Base-by-base conservation (phyloP, 2,329 filamentous ascomycete genomes). In the Aspergillus brasiliensis region DNA sequence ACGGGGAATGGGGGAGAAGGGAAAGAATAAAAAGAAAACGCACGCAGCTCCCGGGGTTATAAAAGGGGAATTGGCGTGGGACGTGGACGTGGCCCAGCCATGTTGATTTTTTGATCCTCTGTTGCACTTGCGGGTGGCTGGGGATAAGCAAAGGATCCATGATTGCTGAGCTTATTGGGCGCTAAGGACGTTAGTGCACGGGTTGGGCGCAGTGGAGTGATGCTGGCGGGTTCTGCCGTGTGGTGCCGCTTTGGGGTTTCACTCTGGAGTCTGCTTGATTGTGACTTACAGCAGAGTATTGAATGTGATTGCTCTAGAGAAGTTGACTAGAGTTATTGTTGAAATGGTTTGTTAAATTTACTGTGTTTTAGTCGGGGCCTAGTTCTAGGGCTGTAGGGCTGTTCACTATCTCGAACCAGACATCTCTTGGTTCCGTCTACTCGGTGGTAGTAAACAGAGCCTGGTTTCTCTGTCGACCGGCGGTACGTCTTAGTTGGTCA, bases 71-170 rank as follows among this genome's bases (percentile, higher is more conserved):
- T 21, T 34, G 31, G 31, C 17, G 51, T 34, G 25, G 46, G 42
- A 56, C 42, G 61, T 54, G 47, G 34, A 58, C 42, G 61, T 54
- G 51, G 44, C 62, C 63, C 63, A 65, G 63, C 63, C 63, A 65
- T 65, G 63, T 60, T 57, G 59, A 62, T 64, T 65, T 65, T 34
- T 62, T 46, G 25, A 19, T 31, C 23, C 8, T 44, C 38, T 44
- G 52, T 55, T 59, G n/a, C n/a, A n/a, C n/a, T n/a, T n/a, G 56
- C 28, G 17, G 62, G 62, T 64, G 62, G 62, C 62, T 64, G 61
- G 61, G 52, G 38, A 44, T n/a, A 27, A 19, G 23, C 17, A 25
- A 25, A 6, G 23, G 46, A 28, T 27, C 23, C 15, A n/a, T 34
- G 31, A 34, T 34, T 34, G 31, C 31, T 34, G 15, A 31, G 46